Evolutionary conservation across 2,329 filamentous ascomycete species (phyloP), one percentile per base, ranked within the genome.

Genomic region (Venturiaceae sp.): DNA sequence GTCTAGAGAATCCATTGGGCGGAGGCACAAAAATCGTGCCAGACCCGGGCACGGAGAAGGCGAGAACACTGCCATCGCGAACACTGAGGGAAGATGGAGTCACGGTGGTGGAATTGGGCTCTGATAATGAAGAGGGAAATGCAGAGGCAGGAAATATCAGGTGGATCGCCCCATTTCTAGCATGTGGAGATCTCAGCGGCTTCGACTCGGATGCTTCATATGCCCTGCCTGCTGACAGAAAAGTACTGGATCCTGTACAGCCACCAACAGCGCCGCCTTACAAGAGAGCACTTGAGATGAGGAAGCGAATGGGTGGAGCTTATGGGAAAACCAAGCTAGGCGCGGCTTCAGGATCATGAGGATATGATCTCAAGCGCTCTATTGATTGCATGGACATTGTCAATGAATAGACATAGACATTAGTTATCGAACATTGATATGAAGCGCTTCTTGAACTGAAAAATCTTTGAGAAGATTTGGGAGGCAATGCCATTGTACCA

Each of bases 191-290:
- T 73, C 79, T 99, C 57, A 95, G 91, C 26, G 86, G 90, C 11
- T 99, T 92, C 75, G 94, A 99, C 75, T 91, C 92, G 0, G 94
- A 99, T 77, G 92, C 94, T 3, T 94, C 92, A 4, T 96, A 97
- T 72, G 83, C 88, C 64, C 78, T 99, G 19, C 92, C 94, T 0
- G 87, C 92, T 61, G 88, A 91, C 63, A 83, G 95, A 68, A 82
- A 95, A 56, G 92, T 87, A 64, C 80, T 97, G 53, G 91, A 96
- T 69, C 94, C 94, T 0, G 83, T 99, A 33, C 94, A 97, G 70
- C 92, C 92, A 30, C 94, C 94, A 0, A 99, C 94, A 36, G 94
- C 94, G 9, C 94, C 94, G 13, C 94, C 94, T 0, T 99, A 99
- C 69, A 95, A 92, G 71, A 83, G 87, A 58, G 94, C 94, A 13